phyloP scores from a whole-genome alignment of 176 grass and related monocot genomes.

The Ensete ventricosum region DNA sequence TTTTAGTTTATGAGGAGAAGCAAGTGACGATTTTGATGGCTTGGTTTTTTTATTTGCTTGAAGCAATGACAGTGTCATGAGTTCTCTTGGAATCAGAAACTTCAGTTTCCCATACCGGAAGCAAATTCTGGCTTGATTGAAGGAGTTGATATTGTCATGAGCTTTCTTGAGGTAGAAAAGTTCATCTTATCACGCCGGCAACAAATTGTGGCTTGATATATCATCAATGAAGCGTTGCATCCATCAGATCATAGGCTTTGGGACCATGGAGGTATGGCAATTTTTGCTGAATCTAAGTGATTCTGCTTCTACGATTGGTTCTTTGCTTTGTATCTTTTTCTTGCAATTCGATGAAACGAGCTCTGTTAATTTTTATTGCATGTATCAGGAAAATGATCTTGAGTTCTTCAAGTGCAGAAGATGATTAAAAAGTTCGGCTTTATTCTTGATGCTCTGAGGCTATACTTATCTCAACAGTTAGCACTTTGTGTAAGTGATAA shows the following conservation, averaged over 20 bases:
- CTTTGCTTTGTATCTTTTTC: neutral
- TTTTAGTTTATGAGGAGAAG: neutral
- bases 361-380: neutral
- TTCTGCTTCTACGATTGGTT: neutral
- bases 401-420: neutral
- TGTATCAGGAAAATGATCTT: neutral
- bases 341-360: neutral
- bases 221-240: constrained; percentile 2
- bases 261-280: neutral
- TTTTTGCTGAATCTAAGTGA: neutral
- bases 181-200: neutral
- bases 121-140: neutral
- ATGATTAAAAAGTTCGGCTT: neutral
- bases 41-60: neutral
- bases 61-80: neutral
- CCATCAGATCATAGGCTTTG: neutral
- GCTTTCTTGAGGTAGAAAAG: neutral
- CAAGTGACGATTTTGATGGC: neutral
- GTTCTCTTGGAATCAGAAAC: neutral
- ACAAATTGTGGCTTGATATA: neutral
- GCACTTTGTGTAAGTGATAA: neutral
- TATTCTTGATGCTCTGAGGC: constrained; percentile 1
- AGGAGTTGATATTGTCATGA: neutral
- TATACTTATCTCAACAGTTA: neutral
- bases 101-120: neutral